Evolutionary conservation across 2,329 filamentous ascomycete species (phyloP), one percentile per base, ranked within the genome.

Genomic region (Ophiosphaerella herpotricha): DNA sequence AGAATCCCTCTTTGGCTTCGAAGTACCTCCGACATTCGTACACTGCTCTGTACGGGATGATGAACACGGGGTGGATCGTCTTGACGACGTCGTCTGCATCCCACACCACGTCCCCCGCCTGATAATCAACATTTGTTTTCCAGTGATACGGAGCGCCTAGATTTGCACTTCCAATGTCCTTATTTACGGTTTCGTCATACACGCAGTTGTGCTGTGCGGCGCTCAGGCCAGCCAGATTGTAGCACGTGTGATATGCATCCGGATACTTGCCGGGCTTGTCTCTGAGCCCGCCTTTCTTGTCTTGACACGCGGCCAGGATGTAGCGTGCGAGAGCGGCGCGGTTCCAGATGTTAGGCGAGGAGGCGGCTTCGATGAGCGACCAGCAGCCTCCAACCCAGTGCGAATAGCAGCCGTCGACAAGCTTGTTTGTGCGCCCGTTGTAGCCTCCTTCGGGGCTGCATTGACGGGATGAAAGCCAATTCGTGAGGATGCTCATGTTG

Each of bases 331-430:
- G 77, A 6, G 89, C 94, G 66, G 94, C 87, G 45, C 90, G 86
- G 72, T 86, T 92, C 80, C 91, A 97, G 39, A 91, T 75, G 1
- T 43, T 46, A 0, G 53, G 83, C 59, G 24, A 2, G 16, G 29
- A 24, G 21, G 36, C 87, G 49, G 90, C 90, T 77, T 97, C 89
- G 60, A 97, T 80, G 58, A 99, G 76, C 39, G 93, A 88, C 90
- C 92, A 99, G 77, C 92, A 97, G 46, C 89, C 89, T 46, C 94
- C 94, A 31, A 96, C 88, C 94, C 94, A 99, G 75, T 97, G 93
- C 71, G 90, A 96, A 77, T 99, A 99, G 77, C 94, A 99, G 39
- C 93, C 94, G 73, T 99, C 94, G 29, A 97, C 94, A 29, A 99
- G 82, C 77, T 99, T 99, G 80, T 97, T 97, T 24, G 93, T 96